Conservation (phyloP, 805 yeast species). For the Cyberlindnera americana region DNA sequence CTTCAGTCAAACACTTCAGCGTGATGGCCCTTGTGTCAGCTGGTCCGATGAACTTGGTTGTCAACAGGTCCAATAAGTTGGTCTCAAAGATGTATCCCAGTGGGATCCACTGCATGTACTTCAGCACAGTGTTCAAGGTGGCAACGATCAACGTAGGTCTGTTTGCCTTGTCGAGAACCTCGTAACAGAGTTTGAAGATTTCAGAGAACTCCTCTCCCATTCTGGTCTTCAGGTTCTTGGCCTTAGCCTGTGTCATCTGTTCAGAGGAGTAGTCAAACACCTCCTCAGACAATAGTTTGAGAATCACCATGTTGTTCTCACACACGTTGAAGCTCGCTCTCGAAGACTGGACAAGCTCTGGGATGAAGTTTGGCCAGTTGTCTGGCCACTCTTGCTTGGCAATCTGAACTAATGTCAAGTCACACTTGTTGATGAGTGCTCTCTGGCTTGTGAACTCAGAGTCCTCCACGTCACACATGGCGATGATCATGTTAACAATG, state of each 20-base stretch:
- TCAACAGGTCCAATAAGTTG: conserved; percentile 64
- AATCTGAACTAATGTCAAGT: conserved; percentile 88
- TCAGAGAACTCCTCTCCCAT: conserved; percentile 90
- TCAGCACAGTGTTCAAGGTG: conserved; percentile 75
- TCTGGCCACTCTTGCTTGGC: conserved; percentile 99
- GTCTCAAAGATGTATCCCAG: conserved; percentile 87
- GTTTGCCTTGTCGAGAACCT: conserved; percentile 86
- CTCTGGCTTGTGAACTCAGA: conserved; percentile 64
- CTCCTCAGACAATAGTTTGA: conserved; percentile 88
- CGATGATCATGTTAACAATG: conserved; percentile 87
- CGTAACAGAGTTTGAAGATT: conserved; percentile 89
- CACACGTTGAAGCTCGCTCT: conserved; percentile 88
- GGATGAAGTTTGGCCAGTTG: conserved; percentile 96
- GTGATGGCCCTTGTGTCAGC: conserved; percentile 79
- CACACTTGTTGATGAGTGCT: conserved; percentile 87
- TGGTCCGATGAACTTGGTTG: conserved; percentile 73
- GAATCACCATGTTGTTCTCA: conserved; percentile 94
- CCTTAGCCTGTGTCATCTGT: conserved; percentile 95
- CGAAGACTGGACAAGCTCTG: conserved; percentile 84
- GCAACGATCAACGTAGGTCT: conserved; percentile 80
- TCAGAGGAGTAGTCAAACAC: conserved; percentile 95
- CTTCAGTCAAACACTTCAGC: conserved; percentile 90
- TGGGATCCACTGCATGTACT: conserved; percentile 95
- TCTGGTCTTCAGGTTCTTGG: conserved; percentile 73
- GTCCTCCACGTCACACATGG: conserved; percentile 87